phyloP scores from a whole-genome alignment of 1,139 yeast genomes.

The Yamadazyma mexicana region DNA sequence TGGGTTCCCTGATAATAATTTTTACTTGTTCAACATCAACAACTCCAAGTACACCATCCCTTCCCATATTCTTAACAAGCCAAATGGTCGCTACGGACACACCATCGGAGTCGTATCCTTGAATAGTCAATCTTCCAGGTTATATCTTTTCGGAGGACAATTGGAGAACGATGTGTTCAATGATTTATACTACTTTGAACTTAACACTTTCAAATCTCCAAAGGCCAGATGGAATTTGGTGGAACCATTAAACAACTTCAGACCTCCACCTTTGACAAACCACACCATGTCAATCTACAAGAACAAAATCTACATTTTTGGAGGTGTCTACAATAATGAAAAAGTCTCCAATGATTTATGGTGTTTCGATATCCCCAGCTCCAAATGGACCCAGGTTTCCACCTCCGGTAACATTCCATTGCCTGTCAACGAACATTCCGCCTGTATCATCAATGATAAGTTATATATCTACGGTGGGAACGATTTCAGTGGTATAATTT shows the following conservation, averaged over 20 bases:
- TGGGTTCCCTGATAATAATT: conserved; percentile 82
- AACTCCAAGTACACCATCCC: conserved; percentile 92
- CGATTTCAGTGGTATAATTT: conserved; percentile 69
- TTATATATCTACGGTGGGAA: conserved; percentile 93
- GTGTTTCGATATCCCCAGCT: conserved; percentile 70
- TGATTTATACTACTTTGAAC: conserved; percentile 83
- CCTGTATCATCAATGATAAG: conserved; percentile 74
- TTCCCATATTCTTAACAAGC: conserved; percentile 76
- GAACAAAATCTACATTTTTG: conserved; percentile 77
- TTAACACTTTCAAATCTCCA: conserved; percentile 83
- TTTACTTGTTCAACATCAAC: conserved; percentile 86
- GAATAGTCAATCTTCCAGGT: conserved; percentile 65
- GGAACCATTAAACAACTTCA: conserved; percentile 51
- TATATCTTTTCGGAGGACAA: conserved; percentile 94
- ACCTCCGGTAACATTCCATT: conserved; percentile 68
- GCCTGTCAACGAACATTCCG: conserved; percentile 90
- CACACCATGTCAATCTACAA: conserved; percentile 85
- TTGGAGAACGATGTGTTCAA: conserved; percentile 83
- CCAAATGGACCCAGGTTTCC: conserved; percentile 62
- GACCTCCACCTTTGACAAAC: conserved; percentile 91
- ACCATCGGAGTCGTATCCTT: conserved; percentile 63
- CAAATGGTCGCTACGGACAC: conserved; percentile 94
- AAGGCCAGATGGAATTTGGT: conserved; percentile 82
- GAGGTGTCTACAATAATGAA: conserved; percentile 88
- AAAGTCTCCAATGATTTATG: conserved; percentile 77